Evolutionary conservation across 2,329 filamentous ascomycete genomes (phyloP).

Genomic region (Claviceps lovelessii): DNA sequence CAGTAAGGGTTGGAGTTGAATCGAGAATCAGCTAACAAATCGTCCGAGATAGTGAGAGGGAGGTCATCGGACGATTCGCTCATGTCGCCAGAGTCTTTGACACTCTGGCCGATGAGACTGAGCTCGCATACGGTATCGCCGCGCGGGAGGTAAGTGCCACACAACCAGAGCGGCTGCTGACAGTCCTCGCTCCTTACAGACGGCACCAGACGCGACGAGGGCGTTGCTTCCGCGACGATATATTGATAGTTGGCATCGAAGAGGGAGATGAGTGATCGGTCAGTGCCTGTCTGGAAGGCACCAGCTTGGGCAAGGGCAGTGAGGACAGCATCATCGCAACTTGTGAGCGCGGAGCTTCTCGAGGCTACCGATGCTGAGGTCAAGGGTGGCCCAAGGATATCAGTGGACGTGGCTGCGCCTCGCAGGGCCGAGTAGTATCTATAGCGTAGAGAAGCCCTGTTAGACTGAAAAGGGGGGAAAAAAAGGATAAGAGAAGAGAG

Average conservation of each 20-base stretch:
- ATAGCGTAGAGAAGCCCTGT: neutral
- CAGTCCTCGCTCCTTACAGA: conserved; percentile 6
- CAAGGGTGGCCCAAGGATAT: neutral
- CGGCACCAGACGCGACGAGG: conserved; percentile 22
- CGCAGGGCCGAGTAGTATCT: neutral
- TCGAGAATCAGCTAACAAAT: conserved; percentile 19
- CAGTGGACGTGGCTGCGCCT: neutral
- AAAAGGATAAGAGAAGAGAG: too few relatives aligned
- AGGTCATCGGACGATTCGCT: conserved; percentile 7
- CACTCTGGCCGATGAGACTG: conserved; percentile 4
- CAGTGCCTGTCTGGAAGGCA: conserved; percentile 26
- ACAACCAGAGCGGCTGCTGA: conserved; percentile 13
- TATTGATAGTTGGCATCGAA: conserved; percentile 35
- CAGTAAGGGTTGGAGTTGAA: conserved; percentile 17
- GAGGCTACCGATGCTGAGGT: neutral
- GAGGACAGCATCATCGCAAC: conserved; percentile 23
- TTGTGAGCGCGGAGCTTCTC: conserved; percentile 10
- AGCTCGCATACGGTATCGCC: conserved; percentile 15
- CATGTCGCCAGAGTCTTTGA: neutral
- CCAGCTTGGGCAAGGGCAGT: conserved; percentile 37
- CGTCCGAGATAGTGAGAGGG: conserved; percentile 19
- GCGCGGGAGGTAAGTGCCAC: conserved; percentile 19
- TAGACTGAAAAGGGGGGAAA: too few relatives aligned
- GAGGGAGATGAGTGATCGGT: conserved; percentile 34
- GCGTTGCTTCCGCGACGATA: conserved; percentile 36